phyloP scores from a whole-genome alignment of 169 alveolate genomes.

The Eimeria nieschulzi region DNA sequence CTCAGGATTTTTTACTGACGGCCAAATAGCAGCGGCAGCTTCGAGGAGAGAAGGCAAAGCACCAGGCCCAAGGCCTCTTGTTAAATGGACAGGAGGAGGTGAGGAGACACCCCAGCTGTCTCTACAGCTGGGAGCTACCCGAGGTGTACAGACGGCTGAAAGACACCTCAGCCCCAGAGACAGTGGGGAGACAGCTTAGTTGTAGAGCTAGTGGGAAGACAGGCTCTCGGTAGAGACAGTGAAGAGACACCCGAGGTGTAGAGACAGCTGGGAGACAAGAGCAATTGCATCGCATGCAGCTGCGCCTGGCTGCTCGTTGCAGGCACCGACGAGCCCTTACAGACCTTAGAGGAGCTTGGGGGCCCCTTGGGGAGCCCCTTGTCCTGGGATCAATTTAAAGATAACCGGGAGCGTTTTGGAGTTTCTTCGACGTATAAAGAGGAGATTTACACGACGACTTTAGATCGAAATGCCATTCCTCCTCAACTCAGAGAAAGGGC shows the following conservation, averaged over 20 bases:
- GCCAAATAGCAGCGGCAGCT: constrained; percentile 14
- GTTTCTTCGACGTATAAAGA: constrained; percentile 60
- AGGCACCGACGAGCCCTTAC: background rate
- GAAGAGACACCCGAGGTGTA: no score
- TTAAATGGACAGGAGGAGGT: background rate
- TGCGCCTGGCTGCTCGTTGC: background rate
- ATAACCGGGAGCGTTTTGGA: constrained; percentile 44
- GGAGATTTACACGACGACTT: constrained; percentile 71
- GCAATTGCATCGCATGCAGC: background rate
- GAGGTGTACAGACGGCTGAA: no score
- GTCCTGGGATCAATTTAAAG: constrained; percentile 67
- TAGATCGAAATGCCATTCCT: constrained; percentile 40
- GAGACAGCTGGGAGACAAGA: background rate
- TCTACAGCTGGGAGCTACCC: no score
- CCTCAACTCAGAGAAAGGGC: constrained; percentile 43
- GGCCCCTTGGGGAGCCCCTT: background rate
- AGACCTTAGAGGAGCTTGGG: constrained; percentile 8
- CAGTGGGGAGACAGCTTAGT: no score
- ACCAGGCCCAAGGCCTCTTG: background rate
- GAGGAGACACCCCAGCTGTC: background rate
- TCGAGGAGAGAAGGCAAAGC: background rate
- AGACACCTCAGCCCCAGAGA: no score
- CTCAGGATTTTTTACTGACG: constrained; percentile 12
- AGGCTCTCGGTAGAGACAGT: no score
- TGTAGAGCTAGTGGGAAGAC: no score